These are phyloP conservation scores for Wickerhamomyces canadensis DNA, from an alignment of 805 yeast genomes.

Conservation along the genomic window DNA sequence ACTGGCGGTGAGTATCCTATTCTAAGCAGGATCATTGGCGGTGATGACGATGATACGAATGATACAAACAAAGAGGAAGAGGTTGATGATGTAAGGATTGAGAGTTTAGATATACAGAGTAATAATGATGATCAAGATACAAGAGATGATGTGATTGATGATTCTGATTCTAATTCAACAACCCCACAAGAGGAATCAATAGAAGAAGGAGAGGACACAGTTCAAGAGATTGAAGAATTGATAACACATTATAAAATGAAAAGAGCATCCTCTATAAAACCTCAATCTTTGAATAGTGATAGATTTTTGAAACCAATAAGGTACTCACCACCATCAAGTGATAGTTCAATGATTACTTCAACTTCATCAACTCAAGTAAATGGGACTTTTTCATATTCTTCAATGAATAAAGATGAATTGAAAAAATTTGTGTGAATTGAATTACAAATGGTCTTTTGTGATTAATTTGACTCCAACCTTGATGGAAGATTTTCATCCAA, in stretches of 20 bases:
- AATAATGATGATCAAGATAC: too few species aligned
- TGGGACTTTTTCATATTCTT: neutral
- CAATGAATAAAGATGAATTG: conserved; percentile 1
- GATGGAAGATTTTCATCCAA: conserved; percentile 25
- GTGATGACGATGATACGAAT: neutral
- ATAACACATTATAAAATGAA: conserved; percentile 4
- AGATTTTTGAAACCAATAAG: too few species aligned
- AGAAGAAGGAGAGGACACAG: neutral
- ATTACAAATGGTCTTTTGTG: too few species aligned
- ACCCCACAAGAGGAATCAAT: neutral
- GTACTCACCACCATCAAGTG: too few species aligned
- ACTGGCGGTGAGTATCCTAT: neutral
- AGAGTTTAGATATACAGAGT: too few species aligned
- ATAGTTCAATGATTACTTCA: neutral
- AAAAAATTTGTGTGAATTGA: conserved; percentile 6
- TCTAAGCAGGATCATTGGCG: neutral
- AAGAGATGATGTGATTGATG: too few species aligned
- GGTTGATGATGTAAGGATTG: too few species aligned
- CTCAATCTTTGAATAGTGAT: too few species aligned
- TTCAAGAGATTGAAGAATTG: conserved; percentile 2
- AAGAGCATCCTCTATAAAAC: neutral
- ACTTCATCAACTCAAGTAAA: conserved; percentile 1
- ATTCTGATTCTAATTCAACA: too few species aligned
- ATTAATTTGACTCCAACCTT: conserved; percentile 7
- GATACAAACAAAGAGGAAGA: too few species aligned